Percentiles rank a stretch among this genome's conserved stretches.
phyloP scores from a whole-genome alignment of 2,329 filamentous ascomycete species.

The Sordariomycetes sp. region DNA sequence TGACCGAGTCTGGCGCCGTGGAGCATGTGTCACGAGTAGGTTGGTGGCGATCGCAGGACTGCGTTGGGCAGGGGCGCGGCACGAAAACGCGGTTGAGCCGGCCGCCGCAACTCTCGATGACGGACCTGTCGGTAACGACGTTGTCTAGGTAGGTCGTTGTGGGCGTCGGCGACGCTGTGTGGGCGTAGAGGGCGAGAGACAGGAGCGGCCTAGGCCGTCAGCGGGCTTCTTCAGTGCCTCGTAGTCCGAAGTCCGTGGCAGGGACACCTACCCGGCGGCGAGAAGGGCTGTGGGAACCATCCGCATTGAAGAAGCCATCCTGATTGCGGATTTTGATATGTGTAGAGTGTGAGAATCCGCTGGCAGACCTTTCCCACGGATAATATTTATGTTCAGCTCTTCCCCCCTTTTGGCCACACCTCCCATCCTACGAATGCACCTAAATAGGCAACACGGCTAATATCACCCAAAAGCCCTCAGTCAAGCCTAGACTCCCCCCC shows the following conservation, averaged over 20 bases:
- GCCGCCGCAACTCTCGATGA: background rate
- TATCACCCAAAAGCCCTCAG: slow-evolving; percentile 7
- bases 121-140: background rate
- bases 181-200: background rate
- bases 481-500: no score
- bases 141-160: background rate
- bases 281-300: no score
- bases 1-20: background rate
- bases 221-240: background rate
- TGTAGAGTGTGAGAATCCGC: no score
- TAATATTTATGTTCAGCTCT: no score
- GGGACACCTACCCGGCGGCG: no score
- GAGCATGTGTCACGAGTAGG: background rate
- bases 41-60: background rate
- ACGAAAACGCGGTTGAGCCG: background rate
- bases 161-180: background rate
- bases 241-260: no score
- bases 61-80: background rate
- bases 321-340: no score
- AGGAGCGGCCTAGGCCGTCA: background rate
- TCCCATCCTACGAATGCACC: no score
- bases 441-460: slow-evolving; percentile 11
- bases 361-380: no score
- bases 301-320: no score
- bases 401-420: no score